Conservation (phyloP, 2,329 filamentous ascomycete genomes). For the Hypoxylon sp. region DNA sequence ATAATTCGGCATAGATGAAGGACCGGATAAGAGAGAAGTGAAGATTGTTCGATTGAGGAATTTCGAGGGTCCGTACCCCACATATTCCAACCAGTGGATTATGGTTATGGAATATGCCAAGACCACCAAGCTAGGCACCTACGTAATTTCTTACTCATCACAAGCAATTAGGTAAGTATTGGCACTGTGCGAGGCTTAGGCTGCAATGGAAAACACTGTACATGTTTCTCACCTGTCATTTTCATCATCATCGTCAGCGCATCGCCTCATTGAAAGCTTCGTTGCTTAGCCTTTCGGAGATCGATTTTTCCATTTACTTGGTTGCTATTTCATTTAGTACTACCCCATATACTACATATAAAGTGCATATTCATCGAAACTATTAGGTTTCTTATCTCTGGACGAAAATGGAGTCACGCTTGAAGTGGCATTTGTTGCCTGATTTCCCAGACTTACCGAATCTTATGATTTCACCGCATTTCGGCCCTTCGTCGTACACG, state of each 20-base stretch:
- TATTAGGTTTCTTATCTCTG: background rate
- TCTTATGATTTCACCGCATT: slow-evolving; percentile 69
- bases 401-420: slow-evolving; percentile 36
- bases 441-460: slow-evolving; percentile 59
- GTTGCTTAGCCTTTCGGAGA: background rate
- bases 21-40: too few species aligned
- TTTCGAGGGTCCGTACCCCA: too few species aligned
- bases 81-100: too few species aligned
- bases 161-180: slow-evolving; percentile 11
- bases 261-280: slow-evolving; percentile 1
- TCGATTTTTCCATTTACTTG: background rate
- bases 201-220: slow-evolving; percentile 20
- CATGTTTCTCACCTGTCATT: too few species aligned
- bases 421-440: slow-evolving; percentile 60
- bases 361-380: background rate
- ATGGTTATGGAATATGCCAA: too few species aligned
- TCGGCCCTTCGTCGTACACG: slow-evolving; percentile 65
- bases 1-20: too few species aligned
- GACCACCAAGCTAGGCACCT: too few species aligned
- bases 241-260: slow-evolving; percentile 7
- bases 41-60: too few species aligned
- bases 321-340: background rate
- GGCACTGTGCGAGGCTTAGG: slow-evolving; percentile 12
- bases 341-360: background rate
- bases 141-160: background rate